Evolutionary conservation across 768 basidiomycete genomes (phyloP), one percentile per base, ranked within the genome.

Genomic region (Mycena haematopus): DNA sequence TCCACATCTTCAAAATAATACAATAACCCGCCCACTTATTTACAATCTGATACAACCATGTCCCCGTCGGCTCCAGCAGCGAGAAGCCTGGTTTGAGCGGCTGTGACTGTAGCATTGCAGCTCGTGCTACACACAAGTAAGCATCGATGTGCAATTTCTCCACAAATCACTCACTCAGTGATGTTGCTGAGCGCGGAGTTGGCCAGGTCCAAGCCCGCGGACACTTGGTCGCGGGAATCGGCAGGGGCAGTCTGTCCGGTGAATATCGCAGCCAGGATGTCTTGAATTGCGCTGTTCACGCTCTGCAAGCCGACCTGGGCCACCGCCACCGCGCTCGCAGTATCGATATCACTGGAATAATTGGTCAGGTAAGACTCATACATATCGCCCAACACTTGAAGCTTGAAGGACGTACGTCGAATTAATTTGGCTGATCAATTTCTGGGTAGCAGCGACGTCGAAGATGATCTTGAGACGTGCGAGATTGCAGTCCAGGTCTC

Each of bases 221-320:
- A 52, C 10, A 69, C 64, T 46, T 70, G 68, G 14, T 67, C 66
- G 56, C 75, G 73, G 21, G 67, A 68, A 22, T 63, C 58, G 3
- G 70, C 68, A n/a, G 71, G 69, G 29, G 72, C 61, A 6, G 63
- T 60, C 24, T 72, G 52, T 1, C 66, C 65, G 27, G 65, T 40
- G 24, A 74, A 36, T 10, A 73, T 50, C 11, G 69, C 65, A 33
- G 50, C 58, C 3, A 74, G 72, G 35, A 76, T 76, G 36, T 52
- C 57, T 17, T 61, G 68, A 40, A 74, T 69, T 5, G 58, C 75
- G n/a, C 47, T 61, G 46, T 71, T 66, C 1, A 74, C 69, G 35
- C 67, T 67, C 2, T 56, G 46, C 49, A 75, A 65, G 3, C 71
- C 72, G 5, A 63, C 50, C 11, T 65, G 62, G 0, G 73, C 74